Percentiles rank a stretch among this genome's conserved stretches.
These are phyloP conservation scores for Yamadazyma jaroonii DNA, from an alignment of 1,139 yeast genomes.

Conservation along the genomic window DNA sequence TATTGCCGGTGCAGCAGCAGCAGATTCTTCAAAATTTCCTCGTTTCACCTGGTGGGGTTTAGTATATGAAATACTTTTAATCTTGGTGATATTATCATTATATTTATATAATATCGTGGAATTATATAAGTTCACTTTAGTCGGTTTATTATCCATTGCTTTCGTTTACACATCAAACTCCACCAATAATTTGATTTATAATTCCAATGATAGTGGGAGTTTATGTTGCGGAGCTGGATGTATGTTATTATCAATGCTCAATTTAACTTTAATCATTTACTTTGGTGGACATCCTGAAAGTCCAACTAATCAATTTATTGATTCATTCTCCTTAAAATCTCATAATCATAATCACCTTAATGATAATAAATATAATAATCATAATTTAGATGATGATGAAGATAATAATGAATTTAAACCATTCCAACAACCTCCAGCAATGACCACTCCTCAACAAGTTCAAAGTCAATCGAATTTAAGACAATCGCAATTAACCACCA, in stretches of 20 bases:
- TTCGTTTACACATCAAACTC: constrained; percentile 82
- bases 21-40: constrained; percentile 55
- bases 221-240: constrained; percentile 95
- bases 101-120: constrained; percentile 70
- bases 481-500: constrained; percentile 36
- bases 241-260: constrained; percentile 75
- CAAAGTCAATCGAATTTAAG: constrained; percentile 22
- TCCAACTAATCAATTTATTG: constrained; percentile 80
- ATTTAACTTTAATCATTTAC: constrained; percentile 79
- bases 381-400: constrained; percentile 18
- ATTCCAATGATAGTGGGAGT: constrained; percentile 52
- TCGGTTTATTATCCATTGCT: constrained; percentile 60
- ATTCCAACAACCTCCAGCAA: constrained; percentile 6
- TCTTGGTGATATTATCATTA: constrained; percentile 52
- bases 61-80: constrained; percentile 70
- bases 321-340: constrained; percentile 55
- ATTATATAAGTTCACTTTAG: constrained; percentile 63
- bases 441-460: background rate
- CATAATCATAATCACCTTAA: constrained; percentile 25
- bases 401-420: constrained; percentile 28
- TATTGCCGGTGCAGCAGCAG: constrained; percentile 79
- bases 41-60: constrained; percentile 97
- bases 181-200: constrained; percentile 75
- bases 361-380: constrained; percentile 16
- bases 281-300: constrained; percentile 81